These are phyloP conservation scores for Ganoderma sinense DNA, from an alignment of 1,284 basidiomycete species.

Conservation along the genomic window DNA sequence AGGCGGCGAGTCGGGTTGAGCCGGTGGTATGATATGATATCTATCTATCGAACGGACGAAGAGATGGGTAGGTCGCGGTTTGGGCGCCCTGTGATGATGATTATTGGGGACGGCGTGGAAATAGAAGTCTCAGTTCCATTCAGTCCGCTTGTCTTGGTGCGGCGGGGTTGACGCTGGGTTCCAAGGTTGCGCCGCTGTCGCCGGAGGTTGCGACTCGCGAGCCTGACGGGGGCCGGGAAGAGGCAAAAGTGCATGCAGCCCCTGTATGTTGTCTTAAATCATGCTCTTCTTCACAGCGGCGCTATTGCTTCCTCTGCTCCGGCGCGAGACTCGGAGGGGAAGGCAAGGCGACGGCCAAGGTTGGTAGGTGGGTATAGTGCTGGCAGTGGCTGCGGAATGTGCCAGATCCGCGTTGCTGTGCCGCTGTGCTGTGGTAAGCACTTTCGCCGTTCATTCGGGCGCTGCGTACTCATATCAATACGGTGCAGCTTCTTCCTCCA, in stretches of 20 bases:
- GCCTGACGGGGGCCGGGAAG: not conserved
- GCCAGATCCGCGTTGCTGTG: conserved; percentile 4
- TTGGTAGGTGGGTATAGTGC: not conserved
- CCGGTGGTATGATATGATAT: no score
- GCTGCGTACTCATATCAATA: not conserved
- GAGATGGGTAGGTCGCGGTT: not conserved
- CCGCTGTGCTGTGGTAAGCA: not conserved
- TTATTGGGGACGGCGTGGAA: not conserved
- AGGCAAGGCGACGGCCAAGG: conserved; percentile 1
- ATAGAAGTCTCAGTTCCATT: conserved; percentile 5
- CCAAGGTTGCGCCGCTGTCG: conserved; percentile 1
- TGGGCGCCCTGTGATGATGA: not conserved
- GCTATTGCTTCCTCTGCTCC: not conserved
- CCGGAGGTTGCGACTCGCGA: not conserved
- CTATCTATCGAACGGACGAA: not conserved
- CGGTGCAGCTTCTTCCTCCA: not conserved
- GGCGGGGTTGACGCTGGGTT: not conserved
- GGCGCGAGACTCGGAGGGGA: not conserved
- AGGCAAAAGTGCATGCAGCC: not conserved
- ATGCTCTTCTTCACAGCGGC: conserved; percentile 2
- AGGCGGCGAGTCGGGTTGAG: not conserved
- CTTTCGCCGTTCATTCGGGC: not conserved
- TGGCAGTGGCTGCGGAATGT: not conserved
- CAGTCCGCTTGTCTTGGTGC: not conserved
- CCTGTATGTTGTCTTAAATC: not conserved